Percentiles rank a stretch among this genome's conserved stretches.
These are phyloP conservation scores for Macadamia tetraphylla DNA, from an alignment of 164 flowering plant species.

Conservation along the genomic window DNA sequence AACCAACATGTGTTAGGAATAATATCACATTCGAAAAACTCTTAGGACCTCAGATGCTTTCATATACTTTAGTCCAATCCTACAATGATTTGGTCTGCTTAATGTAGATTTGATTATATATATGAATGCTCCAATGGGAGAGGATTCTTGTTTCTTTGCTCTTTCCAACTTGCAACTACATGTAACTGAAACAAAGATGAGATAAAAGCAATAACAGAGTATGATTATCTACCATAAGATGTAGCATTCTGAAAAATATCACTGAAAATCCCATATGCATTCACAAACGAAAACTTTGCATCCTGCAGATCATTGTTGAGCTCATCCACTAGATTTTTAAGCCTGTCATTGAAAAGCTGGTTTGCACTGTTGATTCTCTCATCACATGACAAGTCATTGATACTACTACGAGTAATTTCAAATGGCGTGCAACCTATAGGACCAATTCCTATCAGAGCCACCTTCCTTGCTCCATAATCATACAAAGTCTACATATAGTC, in stretches of 20 bases:
- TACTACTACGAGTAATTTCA: slow-evolving; percentile 42
- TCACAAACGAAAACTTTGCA: slow-evolving; percentile 45
- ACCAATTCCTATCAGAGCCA: slow-evolving; percentile 69
- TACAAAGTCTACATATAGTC: slow-evolving; percentile 50
- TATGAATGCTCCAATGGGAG: no score
- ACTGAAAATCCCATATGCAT: slow-evolving; percentile 57
- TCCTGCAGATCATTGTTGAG: slow-evolving; percentile 30
- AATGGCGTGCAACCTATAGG: slow-evolving; percentile 72
- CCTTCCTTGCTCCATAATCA: slow-evolving; percentile 72
- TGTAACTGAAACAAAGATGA: no score
- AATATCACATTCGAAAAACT: no score
- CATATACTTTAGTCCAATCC: no score
- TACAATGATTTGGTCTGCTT: no score
- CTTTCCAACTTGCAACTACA: no score
- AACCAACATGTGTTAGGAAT: no score
- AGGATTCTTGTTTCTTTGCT: no score
- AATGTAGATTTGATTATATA: no score
- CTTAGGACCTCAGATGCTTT: no score
- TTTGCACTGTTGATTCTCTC: slow-evolving; percentile 48
- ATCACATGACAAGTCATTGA: slow-evolving; percentile 51
- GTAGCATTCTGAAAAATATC: slow-evolving; percentile 45
- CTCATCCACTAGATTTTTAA: slow-evolving; percentile 30
- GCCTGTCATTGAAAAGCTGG: slow-evolving; percentile 45
- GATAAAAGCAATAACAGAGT: not conserved
- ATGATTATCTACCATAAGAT: slow-evolving; percentile 33